A percentile compares a stretch with the other conserved stretches of the same genome.
These are phyloP conservation scores for Torrubiellomyces zombiae DNA, from an alignment of 2,329 filamentous ascomycete species.

Conservation along the genomic window DNA sequence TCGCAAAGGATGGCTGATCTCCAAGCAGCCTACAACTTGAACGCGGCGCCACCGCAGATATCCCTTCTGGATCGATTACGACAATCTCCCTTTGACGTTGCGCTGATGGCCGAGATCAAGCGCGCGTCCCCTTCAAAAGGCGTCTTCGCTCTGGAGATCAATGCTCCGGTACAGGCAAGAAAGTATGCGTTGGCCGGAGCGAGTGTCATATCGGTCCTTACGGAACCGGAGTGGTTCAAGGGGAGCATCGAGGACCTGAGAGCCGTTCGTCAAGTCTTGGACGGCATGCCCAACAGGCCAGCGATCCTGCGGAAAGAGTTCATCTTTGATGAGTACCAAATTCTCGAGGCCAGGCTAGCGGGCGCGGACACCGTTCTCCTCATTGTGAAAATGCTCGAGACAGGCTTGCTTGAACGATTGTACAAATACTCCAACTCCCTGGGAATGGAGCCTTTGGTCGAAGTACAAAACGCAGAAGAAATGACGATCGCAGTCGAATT, in stretches of 20 bases:
- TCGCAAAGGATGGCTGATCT: conserved; percentile 72
- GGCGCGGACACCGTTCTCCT: conserved; percentile 89
- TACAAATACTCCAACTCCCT: conserved; percentile 81
- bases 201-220: conserved; percentile 95
- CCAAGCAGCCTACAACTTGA: conserved; percentile 71
- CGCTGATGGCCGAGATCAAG: conserved; percentile 95
- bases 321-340: conserved; percentile 96
- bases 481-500: conserved; percentile 78
- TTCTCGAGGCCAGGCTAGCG: conserved; percentile 79
- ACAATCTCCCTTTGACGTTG: conserved; percentile 72
- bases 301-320: conserved; percentile 93
- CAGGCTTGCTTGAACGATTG: conserved; percentile 53
- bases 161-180: conserved; percentile 75
- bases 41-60: conserved; percentile 69
- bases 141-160: conserved; percentile 73
- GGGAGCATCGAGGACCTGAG: conserved; percentile 88
- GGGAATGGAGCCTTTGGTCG: conserved; percentile 94
- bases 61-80: conserved; percentile 64
- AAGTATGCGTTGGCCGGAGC: conserved; percentile 88
- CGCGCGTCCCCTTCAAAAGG: conserved; percentile 93
- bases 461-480: conserved; percentile 88
- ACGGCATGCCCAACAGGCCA: conserved; percentile 80
- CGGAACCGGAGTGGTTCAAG: conserved; percentile 98
- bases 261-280: conserved; percentile 72
- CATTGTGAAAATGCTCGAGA: conserved; percentile 95